Base-by-base conservation (phyloP, 2,329 filamentous ascomycete genomes). In the Magnaporthiopsis rhizophila region DNA sequence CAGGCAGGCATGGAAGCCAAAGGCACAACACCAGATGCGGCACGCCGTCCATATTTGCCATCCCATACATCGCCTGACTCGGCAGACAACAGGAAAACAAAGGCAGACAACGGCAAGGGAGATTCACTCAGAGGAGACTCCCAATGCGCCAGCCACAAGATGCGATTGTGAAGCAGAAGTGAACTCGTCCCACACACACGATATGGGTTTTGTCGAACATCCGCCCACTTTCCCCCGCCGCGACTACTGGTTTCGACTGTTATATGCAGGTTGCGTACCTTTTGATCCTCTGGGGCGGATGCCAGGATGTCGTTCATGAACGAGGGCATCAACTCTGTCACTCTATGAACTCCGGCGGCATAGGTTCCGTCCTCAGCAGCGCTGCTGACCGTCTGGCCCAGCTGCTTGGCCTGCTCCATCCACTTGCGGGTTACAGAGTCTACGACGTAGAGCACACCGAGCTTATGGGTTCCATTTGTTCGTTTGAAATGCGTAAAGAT, bases 381-480 rank as follows among this genome's bases (percentile, higher is more conserved):
- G 77, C 85, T 88, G 79, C 90, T 90, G 77, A 92, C 86, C 74
- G 89, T 79, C 75, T 98, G 93, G 72, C 90, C 91, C 70, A 90
- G 85, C 73, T 88, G 86, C 79, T 93, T 95, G 73, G 95, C 94
- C 79, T 92, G 90, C 77, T 98, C 94, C 82, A 97, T 88, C 94
- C 95, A 99, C 82, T 96, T 94, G 79, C 95, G 92, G 77, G 93
- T 94, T 86, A 99, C 93, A 83, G 94, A 97, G 85, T 99, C 95
- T 93, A 99, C 91, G 80, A 98, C 93, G 88, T 99, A 99, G 80
- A 99, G 89, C 74, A 97, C 93, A 80, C 95, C 95, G 78, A 99
- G 86, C 81, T 99, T 99, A 86, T 99, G 94, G 76, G 92, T 96
- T 75, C 87, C 87, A 66, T 92, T 91, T 70, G 93, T 89, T 79